A percentile compares a stretch with the other conserved stretches of the same genome.
Conservation (phyloP, 2,329 filamentous ascomycete species). For the Hymenoscyphus infarciens region DNA sequence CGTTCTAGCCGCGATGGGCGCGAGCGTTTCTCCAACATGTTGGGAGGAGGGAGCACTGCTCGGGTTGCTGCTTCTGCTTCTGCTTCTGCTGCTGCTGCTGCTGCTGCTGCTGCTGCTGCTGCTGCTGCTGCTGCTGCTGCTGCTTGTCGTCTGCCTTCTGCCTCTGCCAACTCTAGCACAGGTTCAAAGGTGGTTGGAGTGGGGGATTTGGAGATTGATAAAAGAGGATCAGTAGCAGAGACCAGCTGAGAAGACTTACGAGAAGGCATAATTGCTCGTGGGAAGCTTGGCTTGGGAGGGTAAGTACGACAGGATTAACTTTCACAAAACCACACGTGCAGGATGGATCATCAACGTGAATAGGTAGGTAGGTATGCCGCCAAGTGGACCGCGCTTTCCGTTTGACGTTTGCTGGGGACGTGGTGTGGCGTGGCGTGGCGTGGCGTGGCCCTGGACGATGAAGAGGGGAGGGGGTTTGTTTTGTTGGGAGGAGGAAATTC, state of each 20-base stretch:
- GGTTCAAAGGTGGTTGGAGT: background rate
- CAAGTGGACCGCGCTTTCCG: background rate
- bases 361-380: too few species aligned
- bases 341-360: conserved; percentile 3
- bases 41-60: background rate
- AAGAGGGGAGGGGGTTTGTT: background rate
- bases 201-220: background rate
- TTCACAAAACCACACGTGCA: conserved; percentile 7
- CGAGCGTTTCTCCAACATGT: conserved; percentile 11
- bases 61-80: conserved; percentile 2
- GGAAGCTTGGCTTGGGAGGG: background rate
- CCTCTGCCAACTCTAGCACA: conserved; percentile 13
- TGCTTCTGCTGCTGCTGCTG: conserved; percentile 9
- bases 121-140: conserved; percentile 5
- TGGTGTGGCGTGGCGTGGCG: too few species aligned
- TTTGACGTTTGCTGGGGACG: background rate
- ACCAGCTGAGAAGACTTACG: conserved; percentile 1
- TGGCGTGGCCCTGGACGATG: background rate
- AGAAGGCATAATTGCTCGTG: background rate
- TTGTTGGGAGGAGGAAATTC: too few species aligned
- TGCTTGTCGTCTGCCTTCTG: conserved; percentile 8
- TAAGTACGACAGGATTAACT: background rate
- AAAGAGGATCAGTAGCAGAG: background rate
- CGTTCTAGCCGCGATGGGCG: conserved; percentile 15
- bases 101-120: too few species aligned